Base-by-base conservation (phyloP, 495 filamentous ascomycete genomes). In the Penicillium soppii region DNA sequence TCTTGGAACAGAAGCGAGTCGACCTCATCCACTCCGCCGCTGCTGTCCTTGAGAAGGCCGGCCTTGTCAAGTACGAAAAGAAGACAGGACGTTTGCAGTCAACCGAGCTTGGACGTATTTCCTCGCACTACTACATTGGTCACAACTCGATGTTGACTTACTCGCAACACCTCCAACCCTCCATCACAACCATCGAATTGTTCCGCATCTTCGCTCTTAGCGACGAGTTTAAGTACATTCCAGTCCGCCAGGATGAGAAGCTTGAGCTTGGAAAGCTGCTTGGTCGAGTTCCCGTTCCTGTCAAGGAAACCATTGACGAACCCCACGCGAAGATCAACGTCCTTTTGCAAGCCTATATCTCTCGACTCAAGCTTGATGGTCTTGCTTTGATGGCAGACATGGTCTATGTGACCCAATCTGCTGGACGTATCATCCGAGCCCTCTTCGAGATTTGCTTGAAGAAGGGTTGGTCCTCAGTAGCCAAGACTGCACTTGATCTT, bases 311-410 rank as follows among this genome's bases (percentile, higher is more conserved):
- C 52, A 91, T 97, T 53, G 95, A 97, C 54, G 94, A 99, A 62
- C 89, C 95, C 19, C 92, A 95, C 30, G 89, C 91, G 23, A 99
- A 99, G 74, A 96, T 99, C 75, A 99, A 99, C 63, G 95, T 97
- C n/a, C 79, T 99, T 19, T 77, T 99, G 5, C 94, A 99, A 61
- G 94, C 95, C 10, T 97, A 94, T 63, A 97, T 99, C 47, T 97
- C 92, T 21, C 82, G 95, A 35, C 84, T 99, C 27, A 91, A 91
- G 65, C 83, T 99, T 4, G 92, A 97, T 33, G 94, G 94, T 1
- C 75, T 97, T 51, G 95, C 94, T 7, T 71, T 99, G 56, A 96
- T 97, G 95, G 92, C 95, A 17, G 94, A 99, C 66, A 84, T 97
- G 81, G 92, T 99, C 15, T 99, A 97, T 60, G 92, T 99, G 47